Conservation (phyloP, 768 basidiomycete species). For the Termitomyces sp. region DNA sequence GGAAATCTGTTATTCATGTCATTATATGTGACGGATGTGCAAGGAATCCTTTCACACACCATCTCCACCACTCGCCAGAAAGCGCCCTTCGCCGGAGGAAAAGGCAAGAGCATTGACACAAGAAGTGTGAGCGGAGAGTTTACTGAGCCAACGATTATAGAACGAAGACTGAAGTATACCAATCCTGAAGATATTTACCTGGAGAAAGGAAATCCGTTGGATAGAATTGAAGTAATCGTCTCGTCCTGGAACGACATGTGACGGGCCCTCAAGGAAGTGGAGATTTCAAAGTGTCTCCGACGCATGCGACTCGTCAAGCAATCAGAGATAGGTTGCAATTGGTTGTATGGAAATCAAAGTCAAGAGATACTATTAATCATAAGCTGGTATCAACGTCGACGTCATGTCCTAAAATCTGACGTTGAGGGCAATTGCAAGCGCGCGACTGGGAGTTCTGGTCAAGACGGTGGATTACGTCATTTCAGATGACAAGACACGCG, state of each 20-base stretch:
- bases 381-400: neutral
- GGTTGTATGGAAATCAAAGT: neutral
- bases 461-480: neutral
- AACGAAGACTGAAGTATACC: neutral
- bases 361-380: neutral
- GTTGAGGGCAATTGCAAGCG: neutral
- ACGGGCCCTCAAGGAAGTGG: neutral
- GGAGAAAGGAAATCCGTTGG: constrained; percentile 32
- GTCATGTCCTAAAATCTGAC: neutral
- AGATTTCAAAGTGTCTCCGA: neutral
- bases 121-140: constrained; percentile 43
- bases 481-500: neutral
- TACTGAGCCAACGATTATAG: constrained; percentile 17
- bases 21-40: neutral
- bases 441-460: no score
- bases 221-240: constrained; percentile 15
- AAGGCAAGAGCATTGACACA: constrained; percentile 63
- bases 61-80: constrained; percentile 66
- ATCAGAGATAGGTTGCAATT: neutral
- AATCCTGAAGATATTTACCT: constrained; percentile 17
- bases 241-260: constrained; percentile 8
- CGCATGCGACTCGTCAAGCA: neutral
- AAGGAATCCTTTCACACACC: constrained; percentile 31
- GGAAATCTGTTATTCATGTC: constrained; percentile 35
- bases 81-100: constrained; percentile 53